Percentiles rank a stretch among this genome's conserved stretches.
Conservation (phyloP, 73 alveolate genomes). For the Diophrys sp. region DNA sequence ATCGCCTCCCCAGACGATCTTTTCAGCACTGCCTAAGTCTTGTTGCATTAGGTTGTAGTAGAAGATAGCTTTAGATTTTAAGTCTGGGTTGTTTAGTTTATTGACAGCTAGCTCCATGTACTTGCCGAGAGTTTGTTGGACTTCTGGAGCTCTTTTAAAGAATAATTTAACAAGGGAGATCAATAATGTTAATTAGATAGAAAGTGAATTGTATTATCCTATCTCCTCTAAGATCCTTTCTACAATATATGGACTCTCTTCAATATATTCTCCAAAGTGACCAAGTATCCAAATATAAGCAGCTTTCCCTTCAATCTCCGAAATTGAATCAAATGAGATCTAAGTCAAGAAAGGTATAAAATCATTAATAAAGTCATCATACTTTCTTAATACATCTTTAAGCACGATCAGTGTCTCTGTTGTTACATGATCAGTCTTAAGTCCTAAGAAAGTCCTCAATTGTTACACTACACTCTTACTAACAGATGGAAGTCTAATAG, state of each 20-base stretch:
- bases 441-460: constrained; percentile 62
- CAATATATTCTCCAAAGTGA: constrained; percentile 68
- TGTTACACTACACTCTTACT: constrained; percentile 65
- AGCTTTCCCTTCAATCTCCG: constrained; percentile 61
- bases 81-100: constrained; percentile 55
- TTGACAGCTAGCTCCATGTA: constrained; percentile 56
- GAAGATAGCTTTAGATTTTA: constrained; percentile 66
- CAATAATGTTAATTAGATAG: constrained; percentile 46
- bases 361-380: constrained; percentile 57
- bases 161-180: constrained; percentile 61
- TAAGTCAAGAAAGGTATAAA: constrained; percentile 36
- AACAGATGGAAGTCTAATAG: constrained; percentile 59
- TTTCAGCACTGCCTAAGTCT: constrained; percentile 41
- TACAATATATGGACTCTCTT: constrained; percentile 73
- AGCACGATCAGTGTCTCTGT: constrained; percentile 67
- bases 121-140: constrained; percentile 59
- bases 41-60: constrained; percentile 59
- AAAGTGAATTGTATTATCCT: constrained; percentile 50
- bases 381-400: constrained; percentile 65
- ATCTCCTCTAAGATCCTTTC: constrained; percentile 74
- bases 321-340: constrained; percentile 13
- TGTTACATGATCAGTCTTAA: constrained; percentile 64
- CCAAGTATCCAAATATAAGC: constrained; percentile 79
- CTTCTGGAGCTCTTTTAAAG: constrained; percentile 77
- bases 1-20: constrained; percentile 19